Evolutionary conservation across 352 stramenopile species (phyloP), one percentile per base, ranked within the genome.

Genomic region (Pythium aristosporum): DNA sequence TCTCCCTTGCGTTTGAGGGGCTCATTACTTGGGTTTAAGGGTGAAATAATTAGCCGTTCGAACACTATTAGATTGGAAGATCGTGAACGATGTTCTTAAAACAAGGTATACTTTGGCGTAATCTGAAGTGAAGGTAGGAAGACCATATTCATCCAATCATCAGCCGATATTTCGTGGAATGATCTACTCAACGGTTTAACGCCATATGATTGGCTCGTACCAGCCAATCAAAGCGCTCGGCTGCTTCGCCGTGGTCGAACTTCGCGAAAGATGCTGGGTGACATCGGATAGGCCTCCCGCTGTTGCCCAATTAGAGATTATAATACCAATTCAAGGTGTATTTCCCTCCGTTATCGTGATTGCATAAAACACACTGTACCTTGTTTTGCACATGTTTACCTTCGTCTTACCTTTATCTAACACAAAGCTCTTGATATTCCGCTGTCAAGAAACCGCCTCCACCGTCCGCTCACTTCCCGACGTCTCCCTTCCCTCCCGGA

Each of bases 171-270:
- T 25, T 36, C 3, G 20, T 21, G 9, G 39, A 57, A 59, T 34
- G 39, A 64, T 57, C 62, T 56, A 60, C 62, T 64, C 49, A 43
- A 61, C 43, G 30, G 37, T 69, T 69, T 69, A 56, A 69, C 62
- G 39, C 15, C 7, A n/a, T 36, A 2, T 47, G 47, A 69, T 69
- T 69, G 62, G 62, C 13, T 63, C 13, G 2, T 49, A 34, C 13
- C 10, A 64, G 8, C 61, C 61, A 68, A 68, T 68, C 23, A 44
- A 3, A 43, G 1, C 2, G 23, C 46, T 23, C 25, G 32, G 41
- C 25, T 68, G 10, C 25, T 41, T 60, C 54, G 11, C n/a, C 32
- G 53, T 69, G 43, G 54, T 30, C 25, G 25, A 30, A 3, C 25
- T 30, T 30, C 25, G 25, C 5, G 25, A 30, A 30, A 30, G 25